Percentiles rank a stretch among this genome's conserved stretches.
phyloP scores from a whole-genome alignment of 352 stramenopile species.

The Pythium sukuiense region DNA sequence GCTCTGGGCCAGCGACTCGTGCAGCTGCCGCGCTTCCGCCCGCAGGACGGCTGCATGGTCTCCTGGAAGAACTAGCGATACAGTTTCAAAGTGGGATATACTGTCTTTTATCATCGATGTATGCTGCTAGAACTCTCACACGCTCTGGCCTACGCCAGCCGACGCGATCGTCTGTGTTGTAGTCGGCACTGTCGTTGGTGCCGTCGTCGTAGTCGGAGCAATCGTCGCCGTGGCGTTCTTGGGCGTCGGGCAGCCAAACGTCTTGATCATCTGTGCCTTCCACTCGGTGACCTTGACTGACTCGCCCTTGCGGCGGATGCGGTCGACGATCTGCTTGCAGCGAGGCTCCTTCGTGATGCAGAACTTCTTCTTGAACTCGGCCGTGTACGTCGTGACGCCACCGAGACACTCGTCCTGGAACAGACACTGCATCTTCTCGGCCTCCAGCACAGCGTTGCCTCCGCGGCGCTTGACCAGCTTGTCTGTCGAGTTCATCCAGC shows the following conservation, averaged over 20 bases:
- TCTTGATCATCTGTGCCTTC: constrained; percentile 25
- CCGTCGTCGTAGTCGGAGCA: background rate
- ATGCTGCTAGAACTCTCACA: background rate
- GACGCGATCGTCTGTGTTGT: background rate
- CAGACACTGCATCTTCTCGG: constrained; percentile 29
- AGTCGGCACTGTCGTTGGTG: background rate
- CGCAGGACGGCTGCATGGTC: constrained; percentile 78
- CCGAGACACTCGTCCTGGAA: constrained; percentile 32
- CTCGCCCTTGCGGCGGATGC: constrained; percentile 11
- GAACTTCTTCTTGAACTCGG: constrained; percentile 28
- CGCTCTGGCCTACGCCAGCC: background rate
- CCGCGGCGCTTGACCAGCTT: constrained; percentile 11
- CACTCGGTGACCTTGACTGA: constrained; percentile 23
- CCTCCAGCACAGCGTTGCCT: constrained; percentile 19
- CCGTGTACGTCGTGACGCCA: constrained; percentile 24
- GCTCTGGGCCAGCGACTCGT: constrained; percentile 67
- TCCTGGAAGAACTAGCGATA: constrained; percentile 56
- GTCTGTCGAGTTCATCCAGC: constrained; percentile 18
- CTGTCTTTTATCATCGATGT: background rate
- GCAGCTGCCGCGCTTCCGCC: constrained; percentile 55
- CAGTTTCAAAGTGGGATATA: background rate
- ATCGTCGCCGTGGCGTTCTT: constrained; percentile 2
- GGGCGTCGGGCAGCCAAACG: constrained; percentile 22
- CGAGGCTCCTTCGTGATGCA: constrained; percentile 24
- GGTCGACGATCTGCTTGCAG: constrained; percentile 27